These are phyloP conservation scores for Phytopythium litorale DNA, from an alignment of 352 stramenopile genomes.

Conservation along the genomic window DNA sequence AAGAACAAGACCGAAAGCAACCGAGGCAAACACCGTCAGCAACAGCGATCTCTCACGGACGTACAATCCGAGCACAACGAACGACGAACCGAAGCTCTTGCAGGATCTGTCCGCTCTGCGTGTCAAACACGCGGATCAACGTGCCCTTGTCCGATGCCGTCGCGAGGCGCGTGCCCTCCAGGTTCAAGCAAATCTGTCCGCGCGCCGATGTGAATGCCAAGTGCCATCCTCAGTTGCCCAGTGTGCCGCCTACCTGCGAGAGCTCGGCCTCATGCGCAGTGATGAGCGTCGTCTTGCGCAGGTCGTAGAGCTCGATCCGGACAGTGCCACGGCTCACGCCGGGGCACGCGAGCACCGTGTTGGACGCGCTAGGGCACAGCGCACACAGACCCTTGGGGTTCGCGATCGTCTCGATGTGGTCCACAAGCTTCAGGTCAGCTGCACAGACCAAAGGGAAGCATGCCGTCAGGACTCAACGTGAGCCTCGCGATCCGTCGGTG, in stretches of 20 bases:
- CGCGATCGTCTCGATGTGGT: conserved; percentile 98
- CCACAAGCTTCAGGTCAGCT: conserved; percentile 95
- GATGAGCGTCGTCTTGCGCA: conserved; percentile 93
- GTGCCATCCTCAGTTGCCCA: neutral
- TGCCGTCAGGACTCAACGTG: neutral
- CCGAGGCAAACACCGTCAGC: neutral
- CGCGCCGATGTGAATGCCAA: neutral
- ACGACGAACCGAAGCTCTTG: conserved; percentile 64
- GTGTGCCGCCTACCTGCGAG: conserved; percentile 47
- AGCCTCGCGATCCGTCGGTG: neutral
- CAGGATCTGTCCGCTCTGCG: conserved; percentile 89
- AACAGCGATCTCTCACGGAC: neutral
- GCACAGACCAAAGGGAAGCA: neutral
- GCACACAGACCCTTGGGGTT: conserved; percentile 96
- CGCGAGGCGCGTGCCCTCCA: conserved; percentile 93
- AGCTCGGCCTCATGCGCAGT: conserved; percentile 95
- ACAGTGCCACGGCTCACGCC: conserved; percentile 88
- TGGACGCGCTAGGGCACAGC: conserved; percentile 90
- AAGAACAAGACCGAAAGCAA: neutral
- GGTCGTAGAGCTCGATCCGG: conserved; percentile 97
- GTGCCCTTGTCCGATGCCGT: conserved; percentile 97
- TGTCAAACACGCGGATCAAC: conserved; percentile 97
- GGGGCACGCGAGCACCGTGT: conserved; percentile 96
- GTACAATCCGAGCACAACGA: neutral
- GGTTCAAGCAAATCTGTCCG: conserved; percentile 87